Percentiles rank a stretch among this genome's conserved stretches.
Evolutionary conservation across 495 filamentous ascomycete species (phyloP).

Genomic region (Neurospora africana): DNA sequence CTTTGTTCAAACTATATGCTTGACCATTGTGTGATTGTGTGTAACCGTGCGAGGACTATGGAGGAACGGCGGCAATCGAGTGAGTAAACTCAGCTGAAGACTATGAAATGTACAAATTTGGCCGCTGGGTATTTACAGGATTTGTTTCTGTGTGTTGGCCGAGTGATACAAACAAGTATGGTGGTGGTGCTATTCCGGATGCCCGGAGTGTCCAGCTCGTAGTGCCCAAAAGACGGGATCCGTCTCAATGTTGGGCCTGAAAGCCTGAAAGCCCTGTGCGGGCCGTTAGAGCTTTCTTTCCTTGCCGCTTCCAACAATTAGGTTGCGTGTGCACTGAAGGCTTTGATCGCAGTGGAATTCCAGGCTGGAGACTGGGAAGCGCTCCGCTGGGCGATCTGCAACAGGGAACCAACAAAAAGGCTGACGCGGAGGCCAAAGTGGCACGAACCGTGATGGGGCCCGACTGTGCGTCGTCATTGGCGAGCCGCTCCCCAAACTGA

Average conservation of each 20-base stretch:
- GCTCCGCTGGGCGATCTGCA: not conserved
- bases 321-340: not conserved
- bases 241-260: not conserved
- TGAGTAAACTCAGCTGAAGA: too few species aligned
- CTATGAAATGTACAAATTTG: not conserved
- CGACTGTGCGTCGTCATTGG: not conserved
- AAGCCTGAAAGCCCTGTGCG: not conserved
- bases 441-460: not conserved
- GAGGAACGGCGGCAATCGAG: not conserved
- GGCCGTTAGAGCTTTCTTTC: not conserved
- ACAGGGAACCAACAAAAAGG: not conserved
- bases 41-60: not conserved
- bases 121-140: not conserved
- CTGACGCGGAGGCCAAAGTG: not conserved
- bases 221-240: not conserved
- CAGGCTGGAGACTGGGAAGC: not conserved
- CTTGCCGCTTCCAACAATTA: not conserved
- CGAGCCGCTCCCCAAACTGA: not conserved
- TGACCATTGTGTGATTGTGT: not conserved
- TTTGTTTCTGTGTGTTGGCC: not conserved
- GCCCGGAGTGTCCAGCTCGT: not conserved
- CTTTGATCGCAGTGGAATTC: not conserved
- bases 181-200: not conserved
- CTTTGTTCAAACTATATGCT: not conserved
- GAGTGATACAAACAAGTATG: not conserved